phyloP scores from a whole-genome alignment of 2,329 filamentous ascomycete genomes.

The Periconia digitata region DNA sequence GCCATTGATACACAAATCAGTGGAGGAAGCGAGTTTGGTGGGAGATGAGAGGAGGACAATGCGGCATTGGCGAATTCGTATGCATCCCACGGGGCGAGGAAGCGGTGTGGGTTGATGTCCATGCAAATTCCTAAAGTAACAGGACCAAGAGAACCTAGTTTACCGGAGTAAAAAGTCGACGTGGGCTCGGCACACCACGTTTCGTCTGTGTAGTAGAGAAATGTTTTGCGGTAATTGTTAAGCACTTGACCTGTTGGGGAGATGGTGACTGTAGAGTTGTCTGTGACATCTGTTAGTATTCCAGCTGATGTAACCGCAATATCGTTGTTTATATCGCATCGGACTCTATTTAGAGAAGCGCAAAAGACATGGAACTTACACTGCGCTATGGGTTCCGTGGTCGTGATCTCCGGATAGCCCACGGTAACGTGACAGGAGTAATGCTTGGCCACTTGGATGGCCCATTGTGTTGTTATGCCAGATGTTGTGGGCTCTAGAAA shows the following conservation, averaged over 20 bases:
- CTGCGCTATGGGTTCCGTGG: constrained; percentile 34
- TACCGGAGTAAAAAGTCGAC: constrained; percentile 39
- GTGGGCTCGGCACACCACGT: constrained; percentile 61
- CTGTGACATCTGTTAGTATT: not conserved
- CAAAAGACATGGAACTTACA: constrained; percentile 27
- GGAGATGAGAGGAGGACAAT: constrained; percentile 42
- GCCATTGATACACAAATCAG: constrained; percentile 76
- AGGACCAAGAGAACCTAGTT: constrained; percentile 38
- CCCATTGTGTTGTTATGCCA: constrained; percentile 73
- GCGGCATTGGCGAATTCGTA: constrained; percentile 63
- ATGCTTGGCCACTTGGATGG: constrained; percentile 64
- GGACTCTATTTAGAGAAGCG: not conserved
- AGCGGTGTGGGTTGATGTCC: constrained; percentile 66
- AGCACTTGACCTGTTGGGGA: constrained; percentile 57
- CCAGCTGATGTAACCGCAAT: not conserved
- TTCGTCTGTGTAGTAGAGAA: constrained; percentile 68
- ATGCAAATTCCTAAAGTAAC: constrained; percentile 55
- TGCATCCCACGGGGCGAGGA: constrained; percentile 58
- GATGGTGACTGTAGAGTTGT: constrained; percentile 63
- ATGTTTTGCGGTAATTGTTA: constrained; percentile 64
- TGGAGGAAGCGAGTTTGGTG: constrained; percentile 47
- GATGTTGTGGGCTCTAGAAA: constrained; percentile 67
- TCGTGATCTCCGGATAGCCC: constrained; percentile 68
- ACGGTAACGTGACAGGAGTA: constrained; percentile 68
- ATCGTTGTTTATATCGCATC: not conserved